A percentile compares a stretch with the other conserved stretches of the same genome.
These are phyloP conservation scores for Apiospora arundinis DNA, from an alignment of 2,329 filamentous ascomycete species.

Conservation along the genomic window DNA sequence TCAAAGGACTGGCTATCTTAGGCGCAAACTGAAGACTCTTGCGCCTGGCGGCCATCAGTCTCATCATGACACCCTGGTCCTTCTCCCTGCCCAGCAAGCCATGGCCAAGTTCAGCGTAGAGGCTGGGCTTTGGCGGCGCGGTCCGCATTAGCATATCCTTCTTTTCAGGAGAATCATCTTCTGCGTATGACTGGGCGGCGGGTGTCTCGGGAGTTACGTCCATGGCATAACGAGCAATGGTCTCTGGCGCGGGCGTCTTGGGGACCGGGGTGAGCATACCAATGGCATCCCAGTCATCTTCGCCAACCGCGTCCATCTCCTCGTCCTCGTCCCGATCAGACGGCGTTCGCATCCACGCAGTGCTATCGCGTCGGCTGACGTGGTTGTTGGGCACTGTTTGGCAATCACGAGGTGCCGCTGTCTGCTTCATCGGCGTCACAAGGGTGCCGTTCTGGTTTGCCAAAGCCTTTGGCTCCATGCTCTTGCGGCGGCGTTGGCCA, in stretches of 20 bases:
- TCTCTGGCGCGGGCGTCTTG: constrained; percentile 63
- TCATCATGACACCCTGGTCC: constrained; percentile 63
- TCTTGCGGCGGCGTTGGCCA: constrained; percentile 75
- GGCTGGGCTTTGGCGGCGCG: constrained; percentile 57
- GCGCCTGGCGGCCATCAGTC: constrained; percentile 73
- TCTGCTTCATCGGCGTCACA: constrained; percentile 50
- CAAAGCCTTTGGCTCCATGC: constrained; percentile 78
- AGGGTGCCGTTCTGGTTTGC: constrained; percentile 72
- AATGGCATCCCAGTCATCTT: constrained; percentile 46
- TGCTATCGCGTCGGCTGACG: constrained; percentile 59
- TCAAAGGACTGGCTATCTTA: constrained; percentile 75
- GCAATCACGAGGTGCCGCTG: constrained; percentile 38
- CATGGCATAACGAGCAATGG: constrained; percentile 58
- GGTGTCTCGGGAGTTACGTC: constrained; percentile 55
- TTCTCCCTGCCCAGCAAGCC: constrained; percentile 56
- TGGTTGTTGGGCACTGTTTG: constrained; percentile 55
- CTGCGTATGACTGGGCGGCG: constrained; percentile 37
- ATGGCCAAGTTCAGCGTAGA: constrained; percentile 47
- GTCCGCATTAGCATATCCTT: constrained; percentile 56
- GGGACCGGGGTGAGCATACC: constrained; percentile 61
- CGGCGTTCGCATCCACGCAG: constrained; percentile 61
- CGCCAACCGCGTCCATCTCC: constrained; percentile 37
- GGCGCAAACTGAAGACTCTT: constrained; percentile 82
- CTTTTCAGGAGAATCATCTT: constrained; percentile 42
- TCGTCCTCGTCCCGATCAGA: constrained; percentile 48